Conservation (phyloP, 2,329 filamentous ascomycete species). For the Botrytis byssoidea region DNA sequence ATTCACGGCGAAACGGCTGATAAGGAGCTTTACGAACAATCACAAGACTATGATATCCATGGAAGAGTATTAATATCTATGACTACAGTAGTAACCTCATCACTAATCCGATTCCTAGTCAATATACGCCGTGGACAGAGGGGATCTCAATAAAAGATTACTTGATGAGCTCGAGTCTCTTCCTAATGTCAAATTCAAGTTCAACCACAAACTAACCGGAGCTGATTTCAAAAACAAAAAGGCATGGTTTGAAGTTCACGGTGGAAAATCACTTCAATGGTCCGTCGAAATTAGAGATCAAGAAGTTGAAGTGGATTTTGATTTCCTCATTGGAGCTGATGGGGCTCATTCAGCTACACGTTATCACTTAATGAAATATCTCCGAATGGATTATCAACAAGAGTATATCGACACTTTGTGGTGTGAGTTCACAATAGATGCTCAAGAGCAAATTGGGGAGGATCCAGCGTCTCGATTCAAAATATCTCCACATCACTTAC, state of each 20-base stretch:
- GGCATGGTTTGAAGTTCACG: constrained; percentile 79
- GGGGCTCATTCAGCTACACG: constrained; percentile 90
- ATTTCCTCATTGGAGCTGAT: constrained; percentile 91
- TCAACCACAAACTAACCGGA: constrained; percentile 89
- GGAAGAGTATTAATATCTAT: constrained; percentile 61
- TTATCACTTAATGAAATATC: constrained; percentile 94
- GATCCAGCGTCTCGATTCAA: constrained; percentile 55
- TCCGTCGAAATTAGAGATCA: constrained; percentile 33
- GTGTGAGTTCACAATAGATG: constrained; percentile 85
- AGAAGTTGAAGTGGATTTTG: constrained; percentile 83
- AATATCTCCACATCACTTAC: constrained; percentile 88
- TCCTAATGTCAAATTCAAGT: constrained; percentile 88
- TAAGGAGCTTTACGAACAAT: constrained; percentile 68
- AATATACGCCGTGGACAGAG: constrained; percentile 84
- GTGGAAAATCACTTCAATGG: constrained; percentile 38
- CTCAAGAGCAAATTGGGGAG: constrained; percentile 26
- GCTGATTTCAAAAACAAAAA: constrained; percentile 77
- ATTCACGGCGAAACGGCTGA: constrained; percentile 71
- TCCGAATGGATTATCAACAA: constrained; percentile 86
- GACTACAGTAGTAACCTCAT: neutral
- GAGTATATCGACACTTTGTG: constrained; percentile 95
- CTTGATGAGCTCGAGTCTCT: constrained; percentile 80
- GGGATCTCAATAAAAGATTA: constrained; percentile 75
- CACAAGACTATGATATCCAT: constrained; percentile 89
- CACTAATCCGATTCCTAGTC: constrained; percentile 49